Base-by-base conservation (phyloP, 2,329 filamentous ascomycete genomes). In the Pseudonectria foliicola region DNA sequence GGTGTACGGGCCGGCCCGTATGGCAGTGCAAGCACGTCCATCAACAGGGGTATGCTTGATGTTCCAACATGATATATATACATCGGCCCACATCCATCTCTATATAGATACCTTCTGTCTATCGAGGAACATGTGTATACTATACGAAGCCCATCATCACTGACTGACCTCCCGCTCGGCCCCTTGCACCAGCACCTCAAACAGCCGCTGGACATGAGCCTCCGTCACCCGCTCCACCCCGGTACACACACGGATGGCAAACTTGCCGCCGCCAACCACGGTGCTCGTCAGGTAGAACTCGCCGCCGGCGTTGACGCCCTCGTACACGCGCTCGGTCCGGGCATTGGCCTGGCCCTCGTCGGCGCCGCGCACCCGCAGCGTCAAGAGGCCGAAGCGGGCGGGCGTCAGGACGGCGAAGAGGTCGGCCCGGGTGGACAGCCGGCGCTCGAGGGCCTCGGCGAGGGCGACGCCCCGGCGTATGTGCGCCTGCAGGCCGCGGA, bases 261-360 rank as follows among this genome's bases (percentile, higher is more conserved):
- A 86, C 13, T 78, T 68, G 1, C 78, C 83, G 7, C 75, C 77
- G 7, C 75, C 77, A 10, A 94, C 70, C 4, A 87, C 74, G 2
- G 81, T 83, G 27, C 79, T 82, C 0, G 88, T 95, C 15, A 95
- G 64, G 60, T 86, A 95, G 37, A 94, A 83, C 58, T 86, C 77
- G 1, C 86, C 86, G 7, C 73, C 66, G 3, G 68, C 66, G 50
- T 93, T 90, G 18, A 95, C 73, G 15, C 67, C 59, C 51, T 92
- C 83, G 50, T 85, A 90, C 10, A 94, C 75, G 36, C 72, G 70
- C 59, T 82, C 82, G 1, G 88, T 93, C 10, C 84, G 53, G 13
- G 61, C 64, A 47, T 92, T 87, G 10, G 75, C 70, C 39, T 73
- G 68, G 36, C 76, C 71, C 16, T 68, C 55, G 16, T 54, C 52